phyloP scores from a whole-genome alignment of 768 basidiomycete species.

The Tulasnella sp. region DNA sequence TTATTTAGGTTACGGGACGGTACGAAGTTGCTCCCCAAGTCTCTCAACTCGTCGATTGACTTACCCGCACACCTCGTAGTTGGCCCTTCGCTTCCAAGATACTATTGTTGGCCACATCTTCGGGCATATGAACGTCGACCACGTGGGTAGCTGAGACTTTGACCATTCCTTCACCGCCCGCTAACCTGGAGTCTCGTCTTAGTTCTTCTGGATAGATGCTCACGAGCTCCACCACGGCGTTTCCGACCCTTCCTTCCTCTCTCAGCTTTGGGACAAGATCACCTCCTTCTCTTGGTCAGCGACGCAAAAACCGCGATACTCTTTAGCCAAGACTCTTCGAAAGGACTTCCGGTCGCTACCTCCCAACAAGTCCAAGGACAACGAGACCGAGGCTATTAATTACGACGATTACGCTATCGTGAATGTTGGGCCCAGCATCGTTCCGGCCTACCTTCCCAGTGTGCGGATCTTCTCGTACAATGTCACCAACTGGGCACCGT shows the following conservation, averaged over 20 bases:
- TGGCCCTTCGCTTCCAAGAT: conserved; percentile 76
- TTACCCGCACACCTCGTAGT: conserved; percentile 23
- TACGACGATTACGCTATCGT: conserved; percentile 60
- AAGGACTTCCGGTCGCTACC: conserved; percentile 57
- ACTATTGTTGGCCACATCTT: conserved; percentile 78
- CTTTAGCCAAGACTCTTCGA: conserved; percentile 45
- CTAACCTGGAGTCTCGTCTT: not conserved
- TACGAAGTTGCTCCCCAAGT: not conserved
- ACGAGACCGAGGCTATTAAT: conserved; percentile 32
- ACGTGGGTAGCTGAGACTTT: conserved; percentile 12
- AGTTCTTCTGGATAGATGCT: conserved; percentile 36
- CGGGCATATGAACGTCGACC: conserved; percentile 81
- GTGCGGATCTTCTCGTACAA: conserved; percentile 80
- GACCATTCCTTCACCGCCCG: not conserved
- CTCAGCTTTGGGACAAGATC: conserved; percentile 4
- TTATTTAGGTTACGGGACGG: conserved; percentile 11
- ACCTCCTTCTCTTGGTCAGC: not conserved
- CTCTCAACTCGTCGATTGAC: not conserved
- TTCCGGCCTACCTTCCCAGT: conserved; percentile 79
- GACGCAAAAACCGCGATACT: not conserved
- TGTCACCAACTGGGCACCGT: conserved; percentile 30
- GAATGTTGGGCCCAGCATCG: conserved; percentile 70
- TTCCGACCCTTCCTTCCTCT: not conserved
- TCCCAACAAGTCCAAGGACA: not conserved
- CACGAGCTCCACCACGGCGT: conserved; percentile 22